phyloP scores from a whole-genome alignment of 2,329 filamentous ascomycete species.

The Dactylellina cionopaga region DNA sequence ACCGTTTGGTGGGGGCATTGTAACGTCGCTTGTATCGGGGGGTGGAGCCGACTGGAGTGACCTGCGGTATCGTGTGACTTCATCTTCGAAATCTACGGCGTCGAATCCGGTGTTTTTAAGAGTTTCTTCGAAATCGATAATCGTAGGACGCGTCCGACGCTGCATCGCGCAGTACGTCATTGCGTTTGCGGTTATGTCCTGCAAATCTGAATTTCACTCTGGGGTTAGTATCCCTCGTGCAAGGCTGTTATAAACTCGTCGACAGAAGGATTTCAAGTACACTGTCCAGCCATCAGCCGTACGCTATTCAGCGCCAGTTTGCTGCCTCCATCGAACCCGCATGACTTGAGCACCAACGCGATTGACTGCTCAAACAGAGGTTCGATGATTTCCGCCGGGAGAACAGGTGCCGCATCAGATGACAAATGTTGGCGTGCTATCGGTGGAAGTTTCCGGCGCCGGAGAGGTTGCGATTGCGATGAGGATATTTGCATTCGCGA shows the following conservation, averaged over 20 bases:
- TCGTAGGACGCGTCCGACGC: slow-evolving; percentile 56
- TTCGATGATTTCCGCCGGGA: slow-evolving; percentile 36
- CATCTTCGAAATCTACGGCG: slow-evolving; percentile 53
- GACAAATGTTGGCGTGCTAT: slow-evolving; percentile 40
- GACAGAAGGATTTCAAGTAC: not conserved
- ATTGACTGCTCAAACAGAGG: slow-evolving; percentile 47
- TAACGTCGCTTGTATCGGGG: not conserved
- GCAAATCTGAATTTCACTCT: slow-evolving; percentile 23
- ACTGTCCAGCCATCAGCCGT: slow-evolving; percentile 32
- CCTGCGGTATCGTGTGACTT: slow-evolving; percentile 53
- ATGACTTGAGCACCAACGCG: slow-evolving; percentile 43
- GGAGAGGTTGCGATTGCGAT: not conserved
- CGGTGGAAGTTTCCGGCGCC: slow-evolving; percentile 35
- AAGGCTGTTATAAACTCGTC: not conserved
- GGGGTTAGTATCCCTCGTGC: not conserved
- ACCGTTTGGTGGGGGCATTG: slow-evolving; percentile 10
- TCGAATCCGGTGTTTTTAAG: slow-evolving; percentile 50
- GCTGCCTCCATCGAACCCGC: slow-evolving; percentile 34
- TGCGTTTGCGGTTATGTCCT: slow-evolving; percentile 32
- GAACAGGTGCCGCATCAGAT: slow-evolving; percentile 26
- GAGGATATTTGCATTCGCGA: slow-evolving; percentile 2
- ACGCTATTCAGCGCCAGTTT: slow-evolving; percentile 34
- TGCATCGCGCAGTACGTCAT: slow-evolving; percentile 50
- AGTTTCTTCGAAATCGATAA: slow-evolving; percentile 56
- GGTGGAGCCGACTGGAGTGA: not conserved